phyloP scores from a whole-genome alignment of 176 grass and related monocot species.

The Bonia amplexicaulis region DNA sequence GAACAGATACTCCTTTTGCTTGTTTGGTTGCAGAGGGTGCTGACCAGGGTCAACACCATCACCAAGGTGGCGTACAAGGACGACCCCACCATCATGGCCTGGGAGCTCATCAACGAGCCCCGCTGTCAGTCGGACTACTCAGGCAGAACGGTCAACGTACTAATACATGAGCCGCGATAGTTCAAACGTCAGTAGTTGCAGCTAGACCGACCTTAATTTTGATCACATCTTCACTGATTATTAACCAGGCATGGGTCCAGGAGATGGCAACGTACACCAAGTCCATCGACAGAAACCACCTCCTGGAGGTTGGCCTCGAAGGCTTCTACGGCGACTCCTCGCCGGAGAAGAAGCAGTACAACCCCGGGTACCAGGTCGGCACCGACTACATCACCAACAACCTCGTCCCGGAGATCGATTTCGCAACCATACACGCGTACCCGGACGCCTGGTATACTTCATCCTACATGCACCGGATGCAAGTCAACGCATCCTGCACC shows the following conservation, averaged over 20 bases:
- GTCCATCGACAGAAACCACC: conserved; percentile 38
- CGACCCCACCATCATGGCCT: conserved; percentile 50
- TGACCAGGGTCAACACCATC: conserved; percentile 46
- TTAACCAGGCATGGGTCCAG: conserved; percentile 32
- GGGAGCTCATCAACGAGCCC: conserved; percentile 61
- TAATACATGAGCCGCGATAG: background rate
- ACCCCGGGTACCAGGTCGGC: conserved; percentile 54
- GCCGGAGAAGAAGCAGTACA: conserved; percentile 53
- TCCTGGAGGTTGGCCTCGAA: conserved; percentile 51
- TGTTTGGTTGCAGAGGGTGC: conserved; percentile 22
- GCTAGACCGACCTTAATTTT: background rate
- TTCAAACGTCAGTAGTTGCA: too few relatives aligned
- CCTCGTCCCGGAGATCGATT: conserved; percentile 49
- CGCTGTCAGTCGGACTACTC: conserved; percentile 53
- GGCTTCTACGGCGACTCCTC: conserved; percentile 51
- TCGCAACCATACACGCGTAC: conserved; percentile 51
- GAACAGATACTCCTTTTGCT: too few relatives aligned
- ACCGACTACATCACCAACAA: conserved; percentile 48
- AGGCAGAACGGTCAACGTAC: conserved; percentile 39
- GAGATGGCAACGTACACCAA: conserved; percentile 51
- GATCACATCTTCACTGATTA: background rate
- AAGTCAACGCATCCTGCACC: too few relatives aligned
- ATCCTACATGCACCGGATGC: too few relatives aligned
- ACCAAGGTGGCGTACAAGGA: conserved; percentile 41
- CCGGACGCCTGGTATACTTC: conserved; percentile 35